These are phyloP conservation scores for Salix arbutifolia DNA, from an alignment of 345 rosid genomes.

Conservation along the genomic window DNA sequence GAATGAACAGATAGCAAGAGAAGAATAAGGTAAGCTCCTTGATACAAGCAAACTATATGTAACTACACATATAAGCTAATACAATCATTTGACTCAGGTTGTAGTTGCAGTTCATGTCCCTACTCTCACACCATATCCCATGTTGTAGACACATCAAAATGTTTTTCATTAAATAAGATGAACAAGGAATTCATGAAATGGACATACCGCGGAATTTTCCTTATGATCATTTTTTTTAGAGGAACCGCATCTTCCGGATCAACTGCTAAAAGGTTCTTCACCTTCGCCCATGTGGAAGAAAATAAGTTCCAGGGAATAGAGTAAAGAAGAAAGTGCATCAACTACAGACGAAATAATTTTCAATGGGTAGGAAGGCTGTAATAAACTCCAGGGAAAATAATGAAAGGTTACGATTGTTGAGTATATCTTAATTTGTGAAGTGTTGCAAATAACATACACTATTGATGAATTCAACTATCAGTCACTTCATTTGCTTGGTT, in stretches of 20 bases:
- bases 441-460: background rate
- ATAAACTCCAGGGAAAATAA: background rate
- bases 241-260: constrained; percentile 70
- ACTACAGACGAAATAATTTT: background rate
- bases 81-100: background rate
- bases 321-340: background rate
- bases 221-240: constrained; percentile 69
- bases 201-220: constrained; percentile 82
- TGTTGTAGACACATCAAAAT: background rate
- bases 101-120: background rate
- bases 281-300: constrained; percentile 40
- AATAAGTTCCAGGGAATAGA: background rate
- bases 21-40: constrained; percentile 5
- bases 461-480: background rate
- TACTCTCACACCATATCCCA: background rate
- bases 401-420: background rate
- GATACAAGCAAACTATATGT: background rate
- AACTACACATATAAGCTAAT: background rate
- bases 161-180: background rate
- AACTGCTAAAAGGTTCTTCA: constrained; percentile 81
- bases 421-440: background rate
- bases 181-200: background rate
- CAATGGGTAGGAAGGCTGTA: background rate
- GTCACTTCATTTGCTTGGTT: background rate
- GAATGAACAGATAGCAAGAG: constrained; percentile 11